These are phyloP conservation scores for Aspergillus neoniger DNA, from an alignment of 2,329 filamentous ascomycete species.

Conservation along the genomic window DNA sequence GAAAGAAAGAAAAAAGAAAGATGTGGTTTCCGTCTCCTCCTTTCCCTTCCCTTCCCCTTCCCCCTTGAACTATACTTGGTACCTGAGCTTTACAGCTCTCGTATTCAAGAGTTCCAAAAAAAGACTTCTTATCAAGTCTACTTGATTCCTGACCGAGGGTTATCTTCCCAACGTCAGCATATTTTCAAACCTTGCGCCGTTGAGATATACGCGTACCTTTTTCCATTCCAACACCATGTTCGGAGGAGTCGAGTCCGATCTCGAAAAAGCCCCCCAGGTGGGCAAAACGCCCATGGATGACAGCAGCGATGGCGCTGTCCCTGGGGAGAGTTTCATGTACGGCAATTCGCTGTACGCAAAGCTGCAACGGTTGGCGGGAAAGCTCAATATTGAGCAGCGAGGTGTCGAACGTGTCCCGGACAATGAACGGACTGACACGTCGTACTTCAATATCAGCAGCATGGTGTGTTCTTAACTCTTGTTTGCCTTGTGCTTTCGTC, in stretches of 20 bases:
- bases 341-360: slow-evolving; percentile 60
- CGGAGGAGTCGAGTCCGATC: slow-evolving; percentile 26
- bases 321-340: slow-evolving; percentile 60
- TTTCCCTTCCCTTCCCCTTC: slow-evolving; percentile 8
- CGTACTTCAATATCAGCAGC: slow-evolving; percentile 67
- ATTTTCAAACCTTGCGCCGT: slow-evolving; percentile 6
- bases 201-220: slow-evolving; percentile 13
- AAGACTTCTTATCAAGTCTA: slow-evolving; percentile 11
- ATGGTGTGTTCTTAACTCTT: slow-evolving; percentile 57
- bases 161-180: slow-evolving; percentile 3
- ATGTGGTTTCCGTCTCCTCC: slow-evolving; percentile 23
- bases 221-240: slow-evolving; percentile 21
- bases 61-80: slow-evolving; percentile 17
- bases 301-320: slow-evolving; percentile 52
- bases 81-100: slow-evolving; percentile 26
- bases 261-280: slow-evolving; percentile 38
- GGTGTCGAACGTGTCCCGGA: slow-evolving; percentile 75
- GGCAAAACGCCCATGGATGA: slow-evolving; percentile 31
- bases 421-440: slow-evolving; percentile 66
- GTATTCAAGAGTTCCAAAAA: slow-evolving; percentile 9
- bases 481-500: slow-evolving; percentile 11
- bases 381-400: slow-evolving; percentile 69
- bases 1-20: slow-evolving; percentile 24
- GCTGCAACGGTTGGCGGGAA: slow-evolving; percentile 64
- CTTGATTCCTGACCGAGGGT: slow-evolving; percentile 19